Base-by-base conservation (phyloP, 768 basidiomycete genomes). In the Favolaschia claudopus region DNA sequence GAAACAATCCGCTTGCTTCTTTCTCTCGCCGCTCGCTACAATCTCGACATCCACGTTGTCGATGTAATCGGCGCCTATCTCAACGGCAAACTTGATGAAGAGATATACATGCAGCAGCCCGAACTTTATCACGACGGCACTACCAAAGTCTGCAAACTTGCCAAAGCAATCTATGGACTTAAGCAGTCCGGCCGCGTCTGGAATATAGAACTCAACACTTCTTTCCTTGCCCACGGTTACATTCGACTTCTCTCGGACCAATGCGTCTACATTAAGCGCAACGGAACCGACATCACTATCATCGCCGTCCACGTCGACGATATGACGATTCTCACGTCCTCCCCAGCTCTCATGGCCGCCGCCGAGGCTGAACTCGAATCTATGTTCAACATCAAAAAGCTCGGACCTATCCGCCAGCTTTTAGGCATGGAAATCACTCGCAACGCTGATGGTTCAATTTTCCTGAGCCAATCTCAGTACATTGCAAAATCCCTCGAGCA, bases 21-120 rank as follows among this genome's bases (percentile, higher is more conserved):
- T 10, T 67, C 74, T 1, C 37, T 75, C 33, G 71, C 76, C 5
- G 74, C 74, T 0, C 17, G 22, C 0, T 36, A 68, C 13, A 61
- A 70, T 46, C 70, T 72, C 60, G 66, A 74, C 12, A 31, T 78
- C 12, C 59, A 76, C 39, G 64, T 42, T 20, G 62, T 76, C 14
- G 75, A 79, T 60, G 68, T 79, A 25, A 45, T 39, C 12, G 47
- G 44, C 19, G 59, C 52, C 1, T 61, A 47, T 36, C 53, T 54
- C 29, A 54, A 54, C 42, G 52, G 52, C 13, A 42, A 51, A 38
- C 42, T 59, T 15, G 58, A 59, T 19, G 63, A 64, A 38, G 59
- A 64, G 39, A 61, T 64, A 7, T 64, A 60, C 22, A 60, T 60
- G 62, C 48, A 50, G 31, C 63, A 64, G 39, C 62, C 62, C 8